phyloP scores from a whole-genome alignment of 1,139 yeast genomes.

The Hansenula lynferdii region DNA sequence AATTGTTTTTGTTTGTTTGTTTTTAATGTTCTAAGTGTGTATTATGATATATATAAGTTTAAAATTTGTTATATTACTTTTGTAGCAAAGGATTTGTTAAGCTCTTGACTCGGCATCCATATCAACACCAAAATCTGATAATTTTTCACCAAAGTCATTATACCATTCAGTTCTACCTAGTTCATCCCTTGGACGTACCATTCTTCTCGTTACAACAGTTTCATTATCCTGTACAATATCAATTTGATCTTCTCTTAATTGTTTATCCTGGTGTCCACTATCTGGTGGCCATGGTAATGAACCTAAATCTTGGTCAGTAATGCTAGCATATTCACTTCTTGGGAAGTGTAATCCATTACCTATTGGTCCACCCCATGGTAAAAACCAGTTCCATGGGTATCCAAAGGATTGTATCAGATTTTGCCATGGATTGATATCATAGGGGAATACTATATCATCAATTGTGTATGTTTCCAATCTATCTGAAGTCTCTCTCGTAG shows the following conservation, averaged over 20 bases:
- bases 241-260: constrained; percentile 8
- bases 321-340: constrained; percentile 43
- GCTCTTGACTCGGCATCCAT: constrained; percentile 47
- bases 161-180: constrained; percentile 51
- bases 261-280: constrained; percentile 48
- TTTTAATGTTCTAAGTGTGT: background rate
- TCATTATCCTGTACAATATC: constrained; percentile 24
- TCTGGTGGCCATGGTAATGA: constrained; percentile 89
- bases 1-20: too few species aligned
- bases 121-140: constrained; percentile 88
- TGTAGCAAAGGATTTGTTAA: too few species aligned
- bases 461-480: too few species aligned
- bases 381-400: constrained; percentile 56
- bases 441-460: constrained; percentile 61
- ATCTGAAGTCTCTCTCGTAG: constrained; percentile 12
- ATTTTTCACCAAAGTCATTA: constrained; percentile 75
- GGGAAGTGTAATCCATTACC: constrained; percentile 50
- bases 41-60: background rate
- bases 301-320: constrained; percentile 52
- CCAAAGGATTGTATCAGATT: constrained; percentile 54
- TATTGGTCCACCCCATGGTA: constrained; percentile 61
- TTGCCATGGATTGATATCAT: constrained; percentile 59
- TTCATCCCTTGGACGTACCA: constrained; percentile 27
- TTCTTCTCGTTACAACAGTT: constrained; percentile 25
- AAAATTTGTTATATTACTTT: background rate